phyloP scores from a whole-genome alignment of 2,329 filamentous ascomycete genomes.

The Neocatenulostroma microsporum region DNA sequence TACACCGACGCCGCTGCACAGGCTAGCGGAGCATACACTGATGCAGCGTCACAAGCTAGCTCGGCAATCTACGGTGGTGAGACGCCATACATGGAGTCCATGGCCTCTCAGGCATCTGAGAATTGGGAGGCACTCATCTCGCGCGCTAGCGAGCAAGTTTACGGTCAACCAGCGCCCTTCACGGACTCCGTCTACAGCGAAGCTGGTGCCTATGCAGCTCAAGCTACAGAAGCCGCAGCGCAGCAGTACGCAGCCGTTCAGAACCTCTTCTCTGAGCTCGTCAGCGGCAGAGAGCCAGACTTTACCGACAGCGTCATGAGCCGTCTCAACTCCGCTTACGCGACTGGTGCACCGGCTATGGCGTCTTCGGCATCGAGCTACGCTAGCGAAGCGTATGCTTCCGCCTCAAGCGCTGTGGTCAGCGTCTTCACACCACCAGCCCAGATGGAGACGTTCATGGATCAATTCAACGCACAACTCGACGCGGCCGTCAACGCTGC shows the following conservation, averaged over 20 bases:
- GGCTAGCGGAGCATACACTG: too few relatives aligned
- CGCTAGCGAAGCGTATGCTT: slow-evolving; percentile 40
- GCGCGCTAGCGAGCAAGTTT: slow-evolving; percentile 61
- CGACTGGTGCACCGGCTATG: slow-evolving; percentile 54
- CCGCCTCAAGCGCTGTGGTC: slow-evolving; percentile 40
- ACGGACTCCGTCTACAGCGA: slow-evolving; percentile 41
- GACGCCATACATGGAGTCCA: slow-evolving; percentile 46
- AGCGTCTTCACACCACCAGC: slow-evolving; percentile 51
- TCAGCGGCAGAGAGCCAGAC: slow-evolving; percentile 68
- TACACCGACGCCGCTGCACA: slow-evolving; percentile 18
- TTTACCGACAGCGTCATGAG: slow-evolving; percentile 75
- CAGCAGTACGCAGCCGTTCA: slow-evolving; percentile 63
- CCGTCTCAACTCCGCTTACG: slow-evolving; percentile 63
- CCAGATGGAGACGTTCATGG: slow-evolving; percentile 50
- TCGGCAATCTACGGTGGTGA: slow-evolving; percentile 41
- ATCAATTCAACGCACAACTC: slow-evolving; percentile 49
- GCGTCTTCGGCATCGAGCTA: slow-evolving; percentile 44
- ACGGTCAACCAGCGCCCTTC: slow-evolving; percentile 54
- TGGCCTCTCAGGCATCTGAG: slow-evolving; percentile 50
- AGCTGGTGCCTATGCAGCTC: slow-evolving; percentile 52
- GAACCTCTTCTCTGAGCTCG: slow-evolving; percentile 65
- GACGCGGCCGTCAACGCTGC: slow-evolving; percentile 53
- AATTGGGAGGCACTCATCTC: slow-evolving; percentile 59
- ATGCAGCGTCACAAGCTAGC: slow-evolving; percentile 41
- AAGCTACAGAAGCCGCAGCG: slow-evolving; percentile 54